Base-by-base conservation (phyloP, 345 rosid genomes). In the Ricinus communis region DNA sequence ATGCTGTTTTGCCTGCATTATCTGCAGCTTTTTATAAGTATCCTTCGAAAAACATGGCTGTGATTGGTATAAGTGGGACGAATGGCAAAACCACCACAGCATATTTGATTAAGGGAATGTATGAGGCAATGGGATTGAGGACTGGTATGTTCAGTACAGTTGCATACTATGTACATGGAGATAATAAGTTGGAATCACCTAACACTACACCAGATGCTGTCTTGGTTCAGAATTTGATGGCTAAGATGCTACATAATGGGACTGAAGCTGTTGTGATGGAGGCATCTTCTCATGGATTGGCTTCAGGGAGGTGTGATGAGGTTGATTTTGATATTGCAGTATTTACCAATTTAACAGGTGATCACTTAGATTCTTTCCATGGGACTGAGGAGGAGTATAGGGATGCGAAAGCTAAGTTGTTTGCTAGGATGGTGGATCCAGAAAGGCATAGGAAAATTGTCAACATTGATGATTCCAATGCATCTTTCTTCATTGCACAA, bases 221-320 rank as follows among this genome's bases (percentile, higher is more conserved):
- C 71, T 55, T 85, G 81, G 91, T 91, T 81, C 98, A 94, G 82
- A 87, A 88, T 73, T 82, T 86, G 88, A 91, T 91, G 93, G 98
- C 97, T 65, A 94, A 90, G 89, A 91, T 94, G 97, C 79, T 90
- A 57, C 88, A 87, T 73, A 94, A 91, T 65, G 97, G 97, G 71
- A 90, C 93, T 53, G 98, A 94, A 81, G 87, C 96, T 27, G 81
- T 87, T 60, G 95, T 91, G 52, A 85, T 91, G 93, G 98, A 91
- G 85, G 87, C 93, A 53, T 87, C 96, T 80, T 86, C 91, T 53
- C 85, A 87, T 53, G 90, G 81, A 49, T 82, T 91, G 69, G 89
- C 93, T 59, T 66, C 73, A 70, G 95, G 91, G 77, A 87, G 87
- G 74, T 87, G 90, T 65, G 71, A 82, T 63, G 96, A 94, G 80